phyloP scores from a whole-genome alignment of 345 rosid species.

The Hirschfeldia incana region DNA sequence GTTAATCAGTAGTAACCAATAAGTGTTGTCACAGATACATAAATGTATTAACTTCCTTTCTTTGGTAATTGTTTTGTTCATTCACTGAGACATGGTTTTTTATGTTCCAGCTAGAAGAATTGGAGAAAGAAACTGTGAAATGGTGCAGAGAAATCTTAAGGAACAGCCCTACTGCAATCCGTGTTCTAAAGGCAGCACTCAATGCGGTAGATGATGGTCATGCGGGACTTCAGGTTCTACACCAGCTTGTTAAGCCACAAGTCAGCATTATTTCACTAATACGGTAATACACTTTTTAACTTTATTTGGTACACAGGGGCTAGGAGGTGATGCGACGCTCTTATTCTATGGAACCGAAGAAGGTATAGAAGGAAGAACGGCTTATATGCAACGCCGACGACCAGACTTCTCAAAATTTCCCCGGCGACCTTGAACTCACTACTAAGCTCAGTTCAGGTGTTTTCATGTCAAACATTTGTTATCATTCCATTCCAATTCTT shows the following conservation, averaged over 20 bases:
- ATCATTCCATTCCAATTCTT: not conserved
- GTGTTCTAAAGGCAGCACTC: conserved; percentile 87
- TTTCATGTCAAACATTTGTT: not conserved
- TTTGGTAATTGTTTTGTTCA: no score
- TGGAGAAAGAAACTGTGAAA: conserved; percentile 84
- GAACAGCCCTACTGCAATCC: conserved; percentile 90
- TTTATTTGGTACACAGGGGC: conserved; percentile 47
- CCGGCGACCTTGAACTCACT: conserved; percentile 54
- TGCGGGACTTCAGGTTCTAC: conserved; percentile 78
- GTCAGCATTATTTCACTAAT: not conserved
- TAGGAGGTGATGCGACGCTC: conserved; percentile 87
- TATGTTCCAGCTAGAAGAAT: conserved; percentile 57
- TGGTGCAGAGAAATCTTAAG: conserved; percentile 91
- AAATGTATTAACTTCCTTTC: no score
- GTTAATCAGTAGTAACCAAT: no score
- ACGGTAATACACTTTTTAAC: not conserved
- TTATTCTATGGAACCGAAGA: conserved; percentile 87
- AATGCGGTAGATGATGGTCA: conserved; percentile 96
- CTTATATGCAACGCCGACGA: conserved; percentile 66
- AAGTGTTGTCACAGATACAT: no score
- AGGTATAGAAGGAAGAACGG: conserved; percentile 79
- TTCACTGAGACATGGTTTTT: conserved; percentile 1
- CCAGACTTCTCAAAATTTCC: conserved; percentile 85
- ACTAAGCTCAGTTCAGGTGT: conserved; percentile 10
- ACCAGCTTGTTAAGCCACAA: not conserved